Evolutionary conservation across 1,284 basidiomycete genomes (phyloP).

Genomic region (Trametes polyzona): DNA sequence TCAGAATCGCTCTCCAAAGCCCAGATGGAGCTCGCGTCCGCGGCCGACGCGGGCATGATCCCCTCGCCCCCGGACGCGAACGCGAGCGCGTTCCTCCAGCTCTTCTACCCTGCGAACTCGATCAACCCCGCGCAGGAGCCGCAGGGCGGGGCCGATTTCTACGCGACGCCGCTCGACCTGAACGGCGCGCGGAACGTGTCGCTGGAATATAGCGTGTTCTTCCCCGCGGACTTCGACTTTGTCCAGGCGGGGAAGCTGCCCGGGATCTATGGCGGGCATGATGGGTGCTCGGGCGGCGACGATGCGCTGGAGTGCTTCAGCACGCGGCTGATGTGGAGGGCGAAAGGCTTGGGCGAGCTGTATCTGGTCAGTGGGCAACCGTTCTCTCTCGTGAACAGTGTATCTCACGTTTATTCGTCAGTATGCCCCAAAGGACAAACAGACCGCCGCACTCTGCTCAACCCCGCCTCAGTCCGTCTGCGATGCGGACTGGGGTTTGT

Average conservation of each 20-base stretch:
- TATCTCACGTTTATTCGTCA: slow-evolving; percentile 28
- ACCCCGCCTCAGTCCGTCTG: slow-evolving; percentile 63
- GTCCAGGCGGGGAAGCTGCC: slow-evolving; percentile 75
- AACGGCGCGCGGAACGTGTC: slow-evolving; percentile 53
- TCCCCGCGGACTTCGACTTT: slow-evolving; percentile 67
- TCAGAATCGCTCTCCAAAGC: slow-evolving; percentile 7
- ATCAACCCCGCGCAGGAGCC: slow-evolving; percentile 63
- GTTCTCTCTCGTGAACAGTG: no score
- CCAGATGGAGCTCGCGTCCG: slow-evolving; percentile 9
- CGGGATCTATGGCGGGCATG: slow-evolving; percentile 71
- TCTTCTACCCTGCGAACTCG: slow-evolving; percentile 67
- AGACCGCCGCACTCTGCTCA: slow-evolving; percentile 59
- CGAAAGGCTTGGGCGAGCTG: slow-evolving; percentile 63
- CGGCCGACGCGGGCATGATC: slow-evolving; percentile 11
- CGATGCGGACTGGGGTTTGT: slow-evolving; percentile 66
- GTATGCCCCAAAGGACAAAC: slow-evolving; percentile 64
- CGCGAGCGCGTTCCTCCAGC: slow-evolving; percentile 45
- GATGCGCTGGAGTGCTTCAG: slow-evolving; percentile 69
- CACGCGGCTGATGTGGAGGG: slow-evolving; percentile 77
- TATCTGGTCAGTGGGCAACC: no score
- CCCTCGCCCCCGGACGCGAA: slow-evolving; percentile 22
- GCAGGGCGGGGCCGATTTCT: slow-evolving; percentile 71
- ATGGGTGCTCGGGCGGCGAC: slow-evolving; percentile 69
- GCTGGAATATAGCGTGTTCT: slow-evolving; percentile 67
- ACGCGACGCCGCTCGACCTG: slow-evolving; percentile 60